phyloP scores from a whole-genome alignment of 1,284 basidiomycete genomes.

The Hemileia vastatrix region DNA sequence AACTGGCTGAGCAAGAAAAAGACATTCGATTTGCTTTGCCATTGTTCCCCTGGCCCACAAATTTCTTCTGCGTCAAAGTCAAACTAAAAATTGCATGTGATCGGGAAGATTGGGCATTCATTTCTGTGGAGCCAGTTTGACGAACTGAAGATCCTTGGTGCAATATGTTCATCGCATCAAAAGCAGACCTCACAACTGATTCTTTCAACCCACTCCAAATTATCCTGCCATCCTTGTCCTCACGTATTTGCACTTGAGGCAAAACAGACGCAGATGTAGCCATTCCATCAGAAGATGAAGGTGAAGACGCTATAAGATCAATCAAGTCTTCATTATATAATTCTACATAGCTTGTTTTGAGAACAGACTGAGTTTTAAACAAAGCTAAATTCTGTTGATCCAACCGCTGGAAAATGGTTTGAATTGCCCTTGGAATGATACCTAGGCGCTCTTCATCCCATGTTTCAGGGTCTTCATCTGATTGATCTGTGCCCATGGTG shows the following conservation, averaged over 20 bases:
- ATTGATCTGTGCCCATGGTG: conserved; percentile 76
- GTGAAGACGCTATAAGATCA: conserved; percentile 36
- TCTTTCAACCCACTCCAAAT: conserved; percentile 94
- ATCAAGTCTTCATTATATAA: conserved; percentile 75
- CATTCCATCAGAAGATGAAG: too few relatives aligned
- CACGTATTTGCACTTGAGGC: conserved; percentile 85
- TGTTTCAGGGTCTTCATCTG: conserved; percentile 69
- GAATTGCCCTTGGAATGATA: conserved; percentile 88
- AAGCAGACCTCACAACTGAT: conserved; percentile 66
- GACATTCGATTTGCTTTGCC: conserved; percentile 8
- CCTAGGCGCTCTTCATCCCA: conserved; percentile 54
- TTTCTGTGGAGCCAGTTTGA: conserved; percentile 92
- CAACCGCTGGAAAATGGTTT: conserved; percentile 74
- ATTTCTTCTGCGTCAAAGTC: conserved; percentile 63
- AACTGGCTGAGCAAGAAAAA: conserved; percentile 10
- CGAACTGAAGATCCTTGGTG: conserved; percentile 75
- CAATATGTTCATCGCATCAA: conserved; percentile 84
- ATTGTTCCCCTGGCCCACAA: conserved; percentile 26
- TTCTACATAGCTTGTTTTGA: conserved; percentile 86
- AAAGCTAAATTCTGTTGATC: conserved; percentile 64
- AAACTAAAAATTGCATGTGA: conserved; percentile 98
- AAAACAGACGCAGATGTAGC: conserved; percentile 37
- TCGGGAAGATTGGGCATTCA: conserved; percentile 96
- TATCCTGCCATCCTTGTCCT: conserved; percentile 91
- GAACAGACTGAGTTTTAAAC: conserved; percentile 54